phyloP scores from a whole-genome alignment of 495 filamentous ascomycete species.

The Aspergillus mulundensis region DNA sequence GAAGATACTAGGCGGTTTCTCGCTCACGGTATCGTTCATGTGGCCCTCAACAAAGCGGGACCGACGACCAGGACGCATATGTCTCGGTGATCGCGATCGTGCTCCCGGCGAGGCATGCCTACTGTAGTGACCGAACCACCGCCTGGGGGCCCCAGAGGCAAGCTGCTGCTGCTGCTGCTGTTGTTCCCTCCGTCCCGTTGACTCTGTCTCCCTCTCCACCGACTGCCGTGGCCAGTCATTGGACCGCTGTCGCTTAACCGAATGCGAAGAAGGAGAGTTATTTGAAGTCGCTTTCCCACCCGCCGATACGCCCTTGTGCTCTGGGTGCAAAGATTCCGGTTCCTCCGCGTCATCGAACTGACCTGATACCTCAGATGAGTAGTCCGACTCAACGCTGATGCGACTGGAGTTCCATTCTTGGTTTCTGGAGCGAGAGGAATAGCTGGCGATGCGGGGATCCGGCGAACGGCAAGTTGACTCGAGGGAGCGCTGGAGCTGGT shows the following conservation, averaged over 20 bases:
- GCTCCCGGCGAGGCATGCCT: slow-evolving; percentile 17
- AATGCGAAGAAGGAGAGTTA: slow-evolving; percentile 26
- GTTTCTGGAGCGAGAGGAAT: slow-evolving; percentile 25
- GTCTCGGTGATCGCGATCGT: slow-evolving; percentile 25
- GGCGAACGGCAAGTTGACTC: slow-evolving; percentile 15
- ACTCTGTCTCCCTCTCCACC: slow-evolving; percentile 8
- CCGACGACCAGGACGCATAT: slow-evolving; percentile 35
- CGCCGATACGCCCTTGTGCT: neutral
- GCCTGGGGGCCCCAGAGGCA: neutral
- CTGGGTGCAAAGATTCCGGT: slow-evolving; percentile 7
- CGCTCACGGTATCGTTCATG: slow-evolving; percentile 71
- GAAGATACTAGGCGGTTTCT: slow-evolving; percentile 62
- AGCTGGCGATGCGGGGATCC: slow-evolving; percentile 18
- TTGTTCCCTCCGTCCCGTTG: neutral
- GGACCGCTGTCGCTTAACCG: slow-evolving; percentile 42
- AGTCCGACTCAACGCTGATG: slow-evolving; percentile 21
- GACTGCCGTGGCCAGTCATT: slow-evolving; percentile 44
- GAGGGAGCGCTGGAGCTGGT: slow-evolving; percentile 23
- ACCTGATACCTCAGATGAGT: slow-evolving; percentile 33
- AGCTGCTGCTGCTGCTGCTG: neutral
- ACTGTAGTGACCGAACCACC: slow-evolving; percentile 12
- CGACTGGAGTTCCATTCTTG: slow-evolving; percentile 25
- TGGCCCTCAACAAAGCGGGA: slow-evolving; percentile 69
- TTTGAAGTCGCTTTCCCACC: neutral
- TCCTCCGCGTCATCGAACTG: slow-evolving; percentile 44